phyloP scores from a whole-genome alignment of 257 asterid genomes.

The Scutellaria galericulata region DNA sequence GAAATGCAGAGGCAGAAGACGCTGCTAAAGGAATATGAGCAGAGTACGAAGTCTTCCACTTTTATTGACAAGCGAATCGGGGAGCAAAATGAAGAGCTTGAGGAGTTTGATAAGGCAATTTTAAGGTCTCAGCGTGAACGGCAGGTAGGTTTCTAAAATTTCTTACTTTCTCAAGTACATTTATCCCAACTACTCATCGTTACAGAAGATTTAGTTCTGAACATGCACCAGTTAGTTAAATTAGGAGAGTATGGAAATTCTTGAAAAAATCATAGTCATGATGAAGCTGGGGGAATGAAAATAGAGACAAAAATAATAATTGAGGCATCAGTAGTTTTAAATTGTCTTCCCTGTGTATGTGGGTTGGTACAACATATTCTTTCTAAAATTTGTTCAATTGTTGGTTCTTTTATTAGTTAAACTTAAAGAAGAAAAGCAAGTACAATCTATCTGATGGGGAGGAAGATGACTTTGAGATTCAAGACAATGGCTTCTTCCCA shows the following conservation, averaged over 20 bases:
- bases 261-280: not conserved
- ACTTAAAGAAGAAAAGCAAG: conserved; percentile 69
- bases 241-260: not conserved
- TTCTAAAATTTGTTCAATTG: conserved; percentile 11
- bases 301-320: not conserved
- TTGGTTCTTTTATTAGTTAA: conserved; percentile 51
- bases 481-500: conserved; percentile 44
- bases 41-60: conserved; percentile 72
- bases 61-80: conserved; percentile 92
- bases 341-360: not conserved
- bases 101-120: conserved; percentile 85
- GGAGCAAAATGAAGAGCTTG: conserved; percentile 80
- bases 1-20: conserved; percentile 86
- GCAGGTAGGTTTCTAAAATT: conserved; percentile 52
- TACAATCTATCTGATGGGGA: conserved; percentile 91
- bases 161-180: not conserved
- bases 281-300: not conserved
- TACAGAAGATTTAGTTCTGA: conserved; percentile 9
- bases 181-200: not conserved
- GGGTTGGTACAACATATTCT: not conserved
- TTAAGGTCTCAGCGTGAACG: conserved; percentile 88
- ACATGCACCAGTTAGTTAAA: conserved; percentile 3
- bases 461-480: conserved; percentile 77
- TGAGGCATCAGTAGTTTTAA: not conserved
- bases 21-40: conserved; percentile 81